These are phyloP conservation scores for Dioszegia hungarica DNA, from an alignment of 768 basidiomycete genomes.

Conservation along the genomic window DNA sequence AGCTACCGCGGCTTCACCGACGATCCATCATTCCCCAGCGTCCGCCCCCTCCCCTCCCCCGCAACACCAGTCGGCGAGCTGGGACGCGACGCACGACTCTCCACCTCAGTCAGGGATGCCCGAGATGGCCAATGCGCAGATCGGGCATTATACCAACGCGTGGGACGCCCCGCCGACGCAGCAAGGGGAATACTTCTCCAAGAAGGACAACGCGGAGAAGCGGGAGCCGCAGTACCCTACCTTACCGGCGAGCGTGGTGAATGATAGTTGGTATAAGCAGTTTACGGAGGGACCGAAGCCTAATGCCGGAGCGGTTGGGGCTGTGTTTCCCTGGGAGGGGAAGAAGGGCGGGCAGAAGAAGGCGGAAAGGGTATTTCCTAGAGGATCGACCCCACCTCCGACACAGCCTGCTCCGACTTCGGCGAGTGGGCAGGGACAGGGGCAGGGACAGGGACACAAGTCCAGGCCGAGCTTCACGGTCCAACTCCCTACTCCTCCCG, in stretches of 20 bases:
- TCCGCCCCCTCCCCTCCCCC: slow-evolving; percentile 37
- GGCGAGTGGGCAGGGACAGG: too few species aligned
- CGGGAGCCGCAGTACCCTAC: slow-evolving; percentile 53
- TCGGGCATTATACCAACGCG: slow-evolving; percentile 74
- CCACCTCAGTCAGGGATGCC: slow-evolving; percentile 64
- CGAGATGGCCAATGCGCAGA: slow-evolving; percentile 59
- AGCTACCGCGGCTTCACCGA: not conserved
- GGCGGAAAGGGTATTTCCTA: slow-evolving; percentile 43
- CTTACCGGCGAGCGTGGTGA: slow-evolving; percentile 62
- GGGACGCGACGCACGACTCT: slow-evolving; percentile 75
- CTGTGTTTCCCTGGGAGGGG: slow-evolving; percentile 94
- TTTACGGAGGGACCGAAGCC: slow-evolving; percentile 53
- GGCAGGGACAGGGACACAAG: not conserved
- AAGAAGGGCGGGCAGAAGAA: slow-evolving; percentile 49
- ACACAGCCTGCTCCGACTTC: not conserved
- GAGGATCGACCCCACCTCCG: slow-evolving; percentile 30
- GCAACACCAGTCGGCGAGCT: slow-evolving; percentile 58
- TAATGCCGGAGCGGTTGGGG: slow-evolving; percentile 66
- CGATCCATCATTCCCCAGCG: not conserved
- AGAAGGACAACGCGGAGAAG: not conserved
- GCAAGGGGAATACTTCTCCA: slow-evolving; percentile 17
- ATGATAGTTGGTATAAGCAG: slow-evolving; percentile 63
- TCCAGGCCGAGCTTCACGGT: slow-evolving; percentile 1
- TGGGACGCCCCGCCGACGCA: slow-evolving; percentile 65
- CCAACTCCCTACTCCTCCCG: not conserved